phyloP scores from a whole-genome alignment of 768 basidiomycete species.

The Mrakia frigida region DNA sequence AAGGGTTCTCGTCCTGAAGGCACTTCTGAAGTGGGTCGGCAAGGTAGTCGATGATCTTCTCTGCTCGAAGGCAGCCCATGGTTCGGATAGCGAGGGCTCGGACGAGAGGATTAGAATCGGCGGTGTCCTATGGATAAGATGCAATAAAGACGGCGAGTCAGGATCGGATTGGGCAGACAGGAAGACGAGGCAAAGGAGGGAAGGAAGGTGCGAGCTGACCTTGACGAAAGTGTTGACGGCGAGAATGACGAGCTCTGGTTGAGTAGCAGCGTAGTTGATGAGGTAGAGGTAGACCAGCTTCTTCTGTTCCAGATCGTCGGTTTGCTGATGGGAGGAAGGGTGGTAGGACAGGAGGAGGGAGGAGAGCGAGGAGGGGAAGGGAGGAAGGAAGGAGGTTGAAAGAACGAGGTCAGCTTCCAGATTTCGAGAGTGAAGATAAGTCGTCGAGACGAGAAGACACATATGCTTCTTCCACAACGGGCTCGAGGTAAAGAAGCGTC shows the following conservation, averaged over 20 bases:
- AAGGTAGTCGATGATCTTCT: conserved; percentile 99
- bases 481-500: too few species aligned
- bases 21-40: conserved; percentile 89
- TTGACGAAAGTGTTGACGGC: conserved; percentile 97
- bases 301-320: conserved; percentile 98
- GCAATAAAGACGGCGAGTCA: not conserved
- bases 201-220: conserved; percentile 40
- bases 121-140: conserved; percentile 64
- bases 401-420: not conserved
- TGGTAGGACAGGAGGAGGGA: not conserved
- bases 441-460: too few species aligned
- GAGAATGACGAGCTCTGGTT: conserved; percentile 96
- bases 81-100: conserved; percentile 94
- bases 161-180: not conserved
- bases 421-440: not conserved
- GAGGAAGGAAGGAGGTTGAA: not conserved
- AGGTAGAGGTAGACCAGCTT: conserved; percentile 76
- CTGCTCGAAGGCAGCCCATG: conserved; percentile 93
- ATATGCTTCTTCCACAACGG: too few species aligned
- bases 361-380: not conserved
- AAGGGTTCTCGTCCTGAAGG: conserved; percentile 91
- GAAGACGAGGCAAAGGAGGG: not conserved
- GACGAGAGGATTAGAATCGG: conserved; percentile 93
- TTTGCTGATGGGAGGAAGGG: conserved; percentile 56
- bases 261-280: conserved; percentile 67